phyloP scores from a whole-genome alignment of 176 grass and related monocot genomes.

The Elymus sibiricus region DNA sequence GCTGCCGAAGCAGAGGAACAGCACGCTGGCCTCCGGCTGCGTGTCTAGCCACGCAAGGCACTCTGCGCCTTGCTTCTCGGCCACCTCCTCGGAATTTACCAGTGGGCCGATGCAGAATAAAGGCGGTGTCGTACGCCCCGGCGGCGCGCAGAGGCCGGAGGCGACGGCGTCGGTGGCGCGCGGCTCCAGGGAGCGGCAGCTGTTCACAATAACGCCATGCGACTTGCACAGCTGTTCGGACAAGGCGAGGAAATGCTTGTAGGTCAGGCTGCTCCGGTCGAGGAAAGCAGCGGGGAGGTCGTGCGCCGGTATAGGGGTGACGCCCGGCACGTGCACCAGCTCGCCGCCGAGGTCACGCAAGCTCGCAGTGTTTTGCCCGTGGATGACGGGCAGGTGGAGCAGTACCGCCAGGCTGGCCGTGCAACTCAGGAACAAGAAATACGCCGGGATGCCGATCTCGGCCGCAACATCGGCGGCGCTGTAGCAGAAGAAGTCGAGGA shows the following conservation, averaged over 20 bases:
- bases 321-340: slow-evolving; percentile 12
- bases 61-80: neutral
- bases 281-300: slow-evolving; percentile 17
- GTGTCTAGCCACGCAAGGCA: neutral
- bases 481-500: slow-evolving; percentile 59
- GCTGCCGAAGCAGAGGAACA: neutral
- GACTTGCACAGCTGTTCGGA: neutral
- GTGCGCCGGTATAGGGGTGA: slow-evolving; percentile 25
- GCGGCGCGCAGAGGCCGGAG: slow-evolving; percentile 16
- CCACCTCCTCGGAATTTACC: slow-evolving; percentile 13
- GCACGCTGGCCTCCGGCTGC: neutral
- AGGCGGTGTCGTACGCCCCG: neutral
- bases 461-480: slow-evolving; percentile 34
- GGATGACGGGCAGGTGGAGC: slow-evolving; percentile 17
- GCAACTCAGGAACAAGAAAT: slow-evolving; percentile 34
- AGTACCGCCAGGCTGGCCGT: slow-evolving; percentile 4
- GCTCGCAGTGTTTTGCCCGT: neutral
- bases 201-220: slow-evolving; percentile 44
- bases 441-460: slow-evolving; percentile 51
- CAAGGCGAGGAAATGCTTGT: slow-evolving; percentile 3
- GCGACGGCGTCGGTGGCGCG: slow-evolving; percentile 15
- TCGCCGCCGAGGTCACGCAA: neutral
- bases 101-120: slow-evolving; percentile 30
- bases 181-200: slow-evolving; percentile 36
- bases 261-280: neutral